phyloP scores from a whole-genome alignment of 257 asterid species.

The Nemophila menziesii region DNA sequence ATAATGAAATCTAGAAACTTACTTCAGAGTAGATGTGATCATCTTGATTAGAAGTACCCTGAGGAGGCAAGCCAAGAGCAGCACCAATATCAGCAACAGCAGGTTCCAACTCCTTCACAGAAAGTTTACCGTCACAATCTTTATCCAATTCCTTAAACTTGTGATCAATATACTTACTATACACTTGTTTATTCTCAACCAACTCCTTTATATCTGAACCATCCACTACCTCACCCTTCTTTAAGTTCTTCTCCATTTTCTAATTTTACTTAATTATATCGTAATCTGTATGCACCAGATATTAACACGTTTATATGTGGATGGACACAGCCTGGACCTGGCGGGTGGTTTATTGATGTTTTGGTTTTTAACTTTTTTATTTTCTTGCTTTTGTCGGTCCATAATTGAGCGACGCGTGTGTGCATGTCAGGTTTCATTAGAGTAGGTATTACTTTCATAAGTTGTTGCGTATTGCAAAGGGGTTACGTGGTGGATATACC shows the following conservation, averaged over 20 bases:
- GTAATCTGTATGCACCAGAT: no score
- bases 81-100: constrained; percentile 78
- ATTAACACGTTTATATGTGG: no score
- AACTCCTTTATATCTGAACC: constrained; percentile 92
- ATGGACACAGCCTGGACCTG: no score
- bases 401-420: no score
- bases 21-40: constrained; percentile 82
- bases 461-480: no score
- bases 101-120: constrained; percentile 66
- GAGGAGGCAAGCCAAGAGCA: constrained; percentile 79
- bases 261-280: no score
- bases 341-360: no score
- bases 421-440: no score
- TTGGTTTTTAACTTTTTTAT: no score
- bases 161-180: constrained; percentile 62
- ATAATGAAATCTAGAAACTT: neutral
- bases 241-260: constrained; percentile 13
- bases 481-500: no score
- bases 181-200: constrained; percentile 74
- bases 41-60: constrained; percentile 54
- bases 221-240: constrained; percentile 60
- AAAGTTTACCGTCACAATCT: constrained; percentile 74
- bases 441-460: no score
- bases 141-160: constrained; percentile 70
- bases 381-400: no score